Evolutionary conservation across 108 stramenopile genomes (phyloP), one percentile per base, ranked within the genome.

Genomic region (Nannochloropsis gaditana): DNA sequence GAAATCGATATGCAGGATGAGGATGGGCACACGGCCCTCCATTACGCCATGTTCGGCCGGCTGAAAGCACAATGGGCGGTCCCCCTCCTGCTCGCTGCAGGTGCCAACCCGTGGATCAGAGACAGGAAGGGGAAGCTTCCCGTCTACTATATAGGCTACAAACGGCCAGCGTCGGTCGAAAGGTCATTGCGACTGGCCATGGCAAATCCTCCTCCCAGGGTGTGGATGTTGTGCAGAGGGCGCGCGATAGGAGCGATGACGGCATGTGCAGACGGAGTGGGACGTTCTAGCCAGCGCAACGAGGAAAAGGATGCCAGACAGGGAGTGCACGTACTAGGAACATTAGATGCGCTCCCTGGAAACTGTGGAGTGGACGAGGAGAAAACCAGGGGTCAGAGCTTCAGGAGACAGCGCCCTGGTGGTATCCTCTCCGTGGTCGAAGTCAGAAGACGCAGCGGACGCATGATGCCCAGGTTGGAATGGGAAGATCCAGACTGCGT

Each of bases 31-130:
- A 73, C 59, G 19, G 59, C 59, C 59, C 59, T 73, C 19, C 59
- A 73, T n/a, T 5, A 73, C 59, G 59, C 59, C 3, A 73, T 73
- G 59, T 73, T 73, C 59, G 59, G 59, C 59, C 19, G 59, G 19
- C 59, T 15, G 19, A 73, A 73, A n/a, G 59, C 59, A 73, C 5
- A 73, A 15, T 73, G 59, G 59, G 59, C 59, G 15, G 19, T 73
- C n/a, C 59, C 59, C 59, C 59, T 73, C 59, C 59, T 73, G 19
- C 59, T 73, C n/a, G 59, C 59, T n/a, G 2, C 15, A 19, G 59
- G 59, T 19, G 59, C 59, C 59, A 73, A 73, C 59, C 59, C 59
- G 15, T 73, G 59, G 59, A n/a, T 73, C 15, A 73, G n/a, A 73
- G 59, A 73, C 59, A 73, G 59, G 2, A 15, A n/a, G 59, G 4